Conservation (phyloP, 2,329 filamentous ascomycete species). For the Colletotrichum salicis region DNA sequence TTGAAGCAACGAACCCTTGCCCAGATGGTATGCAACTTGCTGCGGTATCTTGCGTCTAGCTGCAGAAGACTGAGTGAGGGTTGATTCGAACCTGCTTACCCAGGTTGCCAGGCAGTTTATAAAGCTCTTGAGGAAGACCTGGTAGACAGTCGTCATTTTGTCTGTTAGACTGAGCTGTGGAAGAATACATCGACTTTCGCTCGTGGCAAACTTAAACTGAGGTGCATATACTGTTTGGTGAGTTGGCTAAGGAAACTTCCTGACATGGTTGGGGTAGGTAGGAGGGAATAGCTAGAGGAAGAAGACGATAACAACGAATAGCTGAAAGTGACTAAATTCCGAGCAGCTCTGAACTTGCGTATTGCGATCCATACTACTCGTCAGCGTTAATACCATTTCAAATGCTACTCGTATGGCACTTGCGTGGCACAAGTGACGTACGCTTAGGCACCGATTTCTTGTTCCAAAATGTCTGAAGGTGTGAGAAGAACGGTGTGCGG, state of each 20-base stretch:
- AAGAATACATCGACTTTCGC: no score
- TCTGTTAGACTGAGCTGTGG: no score
- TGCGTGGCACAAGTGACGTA: constrained; percentile 27
- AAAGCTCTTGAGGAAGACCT: no score
- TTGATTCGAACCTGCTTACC: no score
- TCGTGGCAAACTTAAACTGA: no score
- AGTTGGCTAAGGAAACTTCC: no score
- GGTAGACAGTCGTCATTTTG: no score
- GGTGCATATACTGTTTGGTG: no score
- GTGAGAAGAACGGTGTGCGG: neutral
- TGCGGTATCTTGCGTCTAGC: constrained; percentile 4
- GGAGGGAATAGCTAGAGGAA: neutral
- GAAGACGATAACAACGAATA: neutral
- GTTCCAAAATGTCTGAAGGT: neutral
- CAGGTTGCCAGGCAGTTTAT: no score
- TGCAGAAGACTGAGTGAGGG: neutral
- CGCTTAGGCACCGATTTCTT: constrained; percentile 12
- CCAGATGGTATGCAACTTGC: neutral
- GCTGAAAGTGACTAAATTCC: neutral
- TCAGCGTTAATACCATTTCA: neutral
- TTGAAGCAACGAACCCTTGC: constrained; percentile 11
- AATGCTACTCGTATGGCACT: neutral
- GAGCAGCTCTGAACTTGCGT: neutral
- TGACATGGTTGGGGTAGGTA: no score
- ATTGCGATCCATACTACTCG: neutral